Base-by-base conservation (phyloP, 2,329 filamentous ascomycete genomes). In the Aspergillus proliferans region DNA sequence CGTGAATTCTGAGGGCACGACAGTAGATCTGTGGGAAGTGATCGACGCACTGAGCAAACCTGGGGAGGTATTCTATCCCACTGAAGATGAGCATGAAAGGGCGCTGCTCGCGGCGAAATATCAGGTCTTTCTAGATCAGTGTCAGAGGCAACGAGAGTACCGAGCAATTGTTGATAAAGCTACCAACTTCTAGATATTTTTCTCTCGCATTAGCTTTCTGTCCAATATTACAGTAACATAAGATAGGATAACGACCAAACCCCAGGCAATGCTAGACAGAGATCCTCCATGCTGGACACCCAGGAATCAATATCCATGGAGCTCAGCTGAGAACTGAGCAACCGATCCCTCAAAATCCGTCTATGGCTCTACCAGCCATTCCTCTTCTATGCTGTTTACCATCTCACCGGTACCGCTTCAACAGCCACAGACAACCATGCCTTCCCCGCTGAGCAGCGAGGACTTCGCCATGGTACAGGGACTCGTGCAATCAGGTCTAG, bases 1-100 rank as follows among this genome's bases (percentile, higher is more conserved):
- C 58, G 85, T 85, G 28, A 83, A 85, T 60, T 77, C 77, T 44
- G 78, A 85, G 8, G 87, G 87, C 40, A 83, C 84, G 61, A 88
- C 86, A 1, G 88, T 95, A 75, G 81, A 85, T 33, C 76, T 96
- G 54, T 96, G 91, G 91, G 80, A 82, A 58, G 95, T 96, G 65
- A 96, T 96, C 90, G 87, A 93, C 68, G 81, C 88, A 50, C 90
- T 95, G 84, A 93, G 86, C 73, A 94, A 95, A 77, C 85, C 88
- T 7, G 91, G 91, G 22, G 86, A 85, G 60, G 79, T 88, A 36
- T 85, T 94, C 1, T 78, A 83, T 68, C 88, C 90, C 0, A 82
- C 82, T 30, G 80, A 77, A 50, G 81, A 93, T 64, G 71, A 75
- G 50, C 77, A 78, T 9, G 84, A 95, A 76, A 89, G 86, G 76